phyloP scores from a whole-genome alignment of 139 green algal genomes.

The Tetraselmis chui region DNA sequence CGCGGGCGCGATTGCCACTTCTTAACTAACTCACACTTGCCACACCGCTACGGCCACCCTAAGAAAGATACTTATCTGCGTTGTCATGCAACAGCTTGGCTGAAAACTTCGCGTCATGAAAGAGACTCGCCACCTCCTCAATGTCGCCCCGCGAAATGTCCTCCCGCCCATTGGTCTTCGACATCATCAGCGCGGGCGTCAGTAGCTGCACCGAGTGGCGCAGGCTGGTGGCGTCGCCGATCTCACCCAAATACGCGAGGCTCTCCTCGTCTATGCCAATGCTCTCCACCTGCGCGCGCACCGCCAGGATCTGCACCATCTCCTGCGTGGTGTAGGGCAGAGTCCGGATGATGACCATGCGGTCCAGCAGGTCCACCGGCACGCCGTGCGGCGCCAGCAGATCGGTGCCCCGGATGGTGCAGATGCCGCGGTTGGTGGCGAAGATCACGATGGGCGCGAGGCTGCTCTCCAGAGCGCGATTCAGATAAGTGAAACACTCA shows the following conservation, averaged over 20 bases:
- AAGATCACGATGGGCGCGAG: constrained; percentile 97
- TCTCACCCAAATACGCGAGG: constrained; percentile 79
- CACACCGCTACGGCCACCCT: not conserved
- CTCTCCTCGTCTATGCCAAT: constrained; percentile 81
- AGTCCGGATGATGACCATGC: constrained; percentile 98
- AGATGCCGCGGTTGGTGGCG: constrained; percentile 95
- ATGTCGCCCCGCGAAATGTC: constrained; percentile 58
- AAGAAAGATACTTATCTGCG: constrained; percentile 91
- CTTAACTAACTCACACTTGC: too few species aligned
- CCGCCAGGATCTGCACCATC: constrained; percentile 85
- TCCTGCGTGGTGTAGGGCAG: constrained; percentile 86
- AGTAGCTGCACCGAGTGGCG: constrained; percentile 83
- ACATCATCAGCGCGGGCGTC: constrained; percentile 76
- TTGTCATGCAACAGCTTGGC: constrained; percentile 84
- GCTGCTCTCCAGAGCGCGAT: constrained; percentile 82
- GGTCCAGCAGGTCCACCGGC: constrained; percentile 93
- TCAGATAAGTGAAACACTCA: constrained; percentile 98
- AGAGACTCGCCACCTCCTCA: constrained; percentile 74
- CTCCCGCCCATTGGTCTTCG: constrained; percentile 62
- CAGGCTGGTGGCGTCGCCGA: constrained; percentile 79
- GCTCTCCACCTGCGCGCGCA: constrained; percentile 89
- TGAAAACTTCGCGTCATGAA: constrained; percentile 91
- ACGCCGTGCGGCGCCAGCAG: constrained; percentile 85
- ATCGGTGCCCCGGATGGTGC: constrained; percentile 82
- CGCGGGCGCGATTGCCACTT: too few species aligned